phyloP scores from a whole-genome alignment of 805 yeast species.

The Yamadazyma endophytica region DNA sequence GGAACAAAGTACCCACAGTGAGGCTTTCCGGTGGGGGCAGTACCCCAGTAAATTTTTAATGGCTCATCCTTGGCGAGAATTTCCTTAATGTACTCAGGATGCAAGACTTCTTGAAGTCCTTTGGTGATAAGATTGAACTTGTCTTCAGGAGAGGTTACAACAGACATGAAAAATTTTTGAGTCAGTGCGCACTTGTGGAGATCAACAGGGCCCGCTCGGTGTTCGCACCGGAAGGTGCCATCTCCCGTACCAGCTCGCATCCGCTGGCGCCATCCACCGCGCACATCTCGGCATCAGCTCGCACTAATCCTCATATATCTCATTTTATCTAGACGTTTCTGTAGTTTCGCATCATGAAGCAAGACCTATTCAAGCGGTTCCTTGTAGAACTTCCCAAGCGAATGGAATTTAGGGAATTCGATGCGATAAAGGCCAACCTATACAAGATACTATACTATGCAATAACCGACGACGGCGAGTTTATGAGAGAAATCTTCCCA shows the following conservation, averaged over 20 bases:
- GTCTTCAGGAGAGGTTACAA: constrained; percentile 40
- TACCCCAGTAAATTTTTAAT: constrained; percentile 93
- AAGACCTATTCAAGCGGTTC: constrained; percentile 20
- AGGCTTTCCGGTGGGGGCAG: constrained; percentile 98
- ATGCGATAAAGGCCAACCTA: constrained; percentile 16
- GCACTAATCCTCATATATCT: too few species aligned
- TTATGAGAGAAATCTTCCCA: constrained; percentile 31
- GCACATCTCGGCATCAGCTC: too few species aligned
- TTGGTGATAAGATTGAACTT: constrained; percentile 75
- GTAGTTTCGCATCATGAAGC: too few species aligned
- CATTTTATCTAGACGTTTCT: too few species aligned
- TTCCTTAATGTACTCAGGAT: constrained; percentile 81
- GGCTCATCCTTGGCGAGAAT: constrained; percentile 78
- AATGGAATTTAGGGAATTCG: constrained; percentile 11
- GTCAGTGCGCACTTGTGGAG: too few species aligned
- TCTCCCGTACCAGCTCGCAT: too few species aligned
- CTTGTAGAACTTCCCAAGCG: constrained; percentile 22
- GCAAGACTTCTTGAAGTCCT: constrained; percentile 87
- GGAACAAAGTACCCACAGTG: constrained; percentile 99
- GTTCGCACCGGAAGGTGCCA: too few species aligned
- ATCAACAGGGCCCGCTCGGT: too few species aligned
- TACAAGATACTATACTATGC: constrained; percentile 28
- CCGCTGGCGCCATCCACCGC: too few species aligned
- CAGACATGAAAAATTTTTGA: neutral
- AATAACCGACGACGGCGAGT: constrained; percentile 35